Base-by-base conservation (phyloP, 495 filamentous ascomycete species). In the Umbilicaria muhlenbergii region DNA sequence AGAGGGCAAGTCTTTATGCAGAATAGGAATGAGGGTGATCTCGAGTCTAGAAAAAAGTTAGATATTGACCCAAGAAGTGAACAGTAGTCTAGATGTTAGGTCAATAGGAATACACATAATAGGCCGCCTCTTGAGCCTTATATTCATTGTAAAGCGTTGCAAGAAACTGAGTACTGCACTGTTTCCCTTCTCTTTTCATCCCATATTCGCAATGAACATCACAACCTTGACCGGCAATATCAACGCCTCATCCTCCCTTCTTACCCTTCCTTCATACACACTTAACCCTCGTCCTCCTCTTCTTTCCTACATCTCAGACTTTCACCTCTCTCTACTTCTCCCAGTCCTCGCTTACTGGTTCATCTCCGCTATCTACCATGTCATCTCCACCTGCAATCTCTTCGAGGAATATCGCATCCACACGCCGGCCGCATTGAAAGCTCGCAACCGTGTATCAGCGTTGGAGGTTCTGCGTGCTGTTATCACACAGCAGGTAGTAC, bases 331-430 rank as follows among this genome's bases (percentile, higher is more conserved):
- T 15, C 66, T 91, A 38, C 57, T 83, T 33, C 64, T 82, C 6
- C 86, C 86, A n/a, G 72, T 92, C 41, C 56, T 83, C 51, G 84
- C 82, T 34, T 96, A 96, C 68, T 95, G 91, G 89, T 64, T 62
- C 24, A 52, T 92, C 34, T 94, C 87, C n/a, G 63, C 83, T 58
- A 60, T 91, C 54, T 98, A 91, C 65, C 86, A 94, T 64, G 56
- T 76, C 48, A 71, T 95, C 54, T 88, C 94, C 63, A 63, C 76
- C 38, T 75, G 78, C 57, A 80, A 91, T 57, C 70, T 84, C 34
- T 89, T 91, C 56, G 75, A 84, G 31, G 72, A 87, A 50, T 92
- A 94, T 64, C 79, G 89, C 41, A 66, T 95, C 36, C 89, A 94
- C 68, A 94, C 89, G 0, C 87, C 89, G 21, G 85, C 82, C 40